Evolutionary conservation across 495 filamentous ascomycete genomes (phyloP).

Genomic region (Collariella sp.): DNA sequence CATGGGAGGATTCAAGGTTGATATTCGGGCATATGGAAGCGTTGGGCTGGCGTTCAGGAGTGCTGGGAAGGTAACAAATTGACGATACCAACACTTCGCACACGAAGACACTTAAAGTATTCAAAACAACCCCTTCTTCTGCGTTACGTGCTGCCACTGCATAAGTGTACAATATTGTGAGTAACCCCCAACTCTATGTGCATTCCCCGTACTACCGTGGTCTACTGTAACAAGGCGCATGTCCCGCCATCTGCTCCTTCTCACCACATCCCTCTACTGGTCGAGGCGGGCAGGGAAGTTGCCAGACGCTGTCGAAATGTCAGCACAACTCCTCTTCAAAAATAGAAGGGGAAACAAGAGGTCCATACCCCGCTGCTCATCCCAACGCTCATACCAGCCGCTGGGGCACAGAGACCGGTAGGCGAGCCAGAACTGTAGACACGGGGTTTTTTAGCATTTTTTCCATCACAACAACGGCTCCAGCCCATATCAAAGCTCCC

Average conservation of each 20-base stretch:
- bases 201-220: slow-evolving; percentile 16
- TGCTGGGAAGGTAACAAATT: background rate
- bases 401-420: slow-evolving; percentile 96
- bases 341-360: background rate
- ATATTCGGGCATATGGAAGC: background rate
- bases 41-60: background rate
- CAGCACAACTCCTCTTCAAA: slow-evolving; percentile 5
- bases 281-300: slow-evolving; percentile 73
- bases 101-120: background rate
- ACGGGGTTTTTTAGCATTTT: slow-evolving; percentile 5
- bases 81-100: slow-evolving; percentile 2
- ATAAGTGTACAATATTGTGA: slow-evolving; percentile 1
- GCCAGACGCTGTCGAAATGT: slow-evolving; percentile 60
- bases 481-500: background rate
- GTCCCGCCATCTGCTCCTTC: background rate
- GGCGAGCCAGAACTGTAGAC: slow-evolving; percentile 75
- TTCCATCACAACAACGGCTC: background rate
- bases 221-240: slow-evolving; percentile 20
- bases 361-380: slow-evolving; percentile 83
- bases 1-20: background rate
- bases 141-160: background rate
- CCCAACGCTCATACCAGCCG: slow-evolving; percentile 91
- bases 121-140: background rate
- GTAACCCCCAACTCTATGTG: slow-evolving; percentile 24
- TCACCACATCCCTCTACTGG: slow-evolving; percentile 27